Base-by-base conservation (phyloP, 2,329 filamentous ascomycete species). In the Tolypocladium album region DNA sequence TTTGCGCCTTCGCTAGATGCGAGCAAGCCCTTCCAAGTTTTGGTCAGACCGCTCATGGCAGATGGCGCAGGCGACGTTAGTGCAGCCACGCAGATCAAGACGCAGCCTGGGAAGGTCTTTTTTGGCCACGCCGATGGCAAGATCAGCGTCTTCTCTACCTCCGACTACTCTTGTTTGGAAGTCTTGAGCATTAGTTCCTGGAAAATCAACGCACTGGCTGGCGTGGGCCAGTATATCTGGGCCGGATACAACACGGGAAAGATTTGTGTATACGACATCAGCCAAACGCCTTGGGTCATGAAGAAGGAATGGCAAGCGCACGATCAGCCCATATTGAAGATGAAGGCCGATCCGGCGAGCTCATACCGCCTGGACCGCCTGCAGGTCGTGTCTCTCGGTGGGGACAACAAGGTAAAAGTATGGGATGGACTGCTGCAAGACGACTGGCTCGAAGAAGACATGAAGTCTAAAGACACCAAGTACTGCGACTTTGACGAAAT, bases 221-320 rank as follows among this genome's bases (percentile, higher is more conserved):
- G 91, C 11, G 88, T 92, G 3, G 92, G 92, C 6, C 83, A 87
- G 62, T 84, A 90, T 68, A 79, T 99, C 0, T 99, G 94, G 94
- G 91, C 92, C 36, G 93, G 88, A 3, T 97, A 92, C 76, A 97
- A 93, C 71, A 97, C 90, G 0, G 94, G 94, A 20, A 96, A 88
- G 81, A 86, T 96, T 39, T 94, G 91, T 68, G 89, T 97, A 9
- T 99, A 97, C 73, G 92, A 99, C 71, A 88, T 90, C 13, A 83
- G 79, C 12, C 82, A 84, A 38, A 85, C 83, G n/a, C 93, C 93
- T 0, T 99, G 94, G 94, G 82, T 82, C 24, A 85, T 96, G 34
- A 87, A 90, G 75, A 99, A 99, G 72, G 93, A 97, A 69, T 99
- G 94, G 93, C 86, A 88, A 64, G 93, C 91, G 3, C 94, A 97